These are phyloP conservation scores for Fonsecaea monophora DNA, from an alignment of 2,329 filamentous ascomycete genomes.

Conservation along the genomic window DNA sequence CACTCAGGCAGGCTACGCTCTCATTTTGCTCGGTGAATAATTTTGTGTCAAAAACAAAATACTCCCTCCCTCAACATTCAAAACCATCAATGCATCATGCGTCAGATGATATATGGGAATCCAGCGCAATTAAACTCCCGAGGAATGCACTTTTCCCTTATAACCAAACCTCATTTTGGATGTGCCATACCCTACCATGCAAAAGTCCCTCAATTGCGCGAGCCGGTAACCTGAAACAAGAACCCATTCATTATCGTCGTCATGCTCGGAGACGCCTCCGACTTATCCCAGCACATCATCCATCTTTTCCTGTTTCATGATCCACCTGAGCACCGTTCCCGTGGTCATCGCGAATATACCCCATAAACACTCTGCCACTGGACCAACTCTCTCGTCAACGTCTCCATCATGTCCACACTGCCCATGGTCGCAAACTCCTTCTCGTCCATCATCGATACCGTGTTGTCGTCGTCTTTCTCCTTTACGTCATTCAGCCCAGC, in stretches of 20 bases:
- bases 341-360: slow-evolving; percentile 47
- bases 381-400: slow-evolving; percentile 77
- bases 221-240: background rate
- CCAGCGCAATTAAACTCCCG: background rate
- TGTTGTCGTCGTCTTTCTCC: slow-evolving; percentile 38
- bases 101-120: background rate
- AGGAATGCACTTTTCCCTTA: background rate
- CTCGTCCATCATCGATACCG: slow-evolving; percentile 42
- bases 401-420: slow-evolving; percentile 90
- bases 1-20: too few species aligned
- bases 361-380: slow-evolving; percentile 82
- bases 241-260: background rate
- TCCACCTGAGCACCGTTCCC: slow-evolving; percentile 2
- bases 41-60: background rate
- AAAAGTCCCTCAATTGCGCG: background rate
- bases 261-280: slow-evolving; percentile 6
- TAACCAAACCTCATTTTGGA: background rate
- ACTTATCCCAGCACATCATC: background rate
- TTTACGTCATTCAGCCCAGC: slow-evolving; percentile 45
- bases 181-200: background rate
- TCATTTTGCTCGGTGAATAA: too few species aligned
- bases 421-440: slow-evolving; percentile 75
- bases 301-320: background rate
- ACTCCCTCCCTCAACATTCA: background rate
- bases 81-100: background rate